Evolutionary conservation across 2,329 filamentous ascomycete genomes (phyloP).

Genomic region (Pezicula radicicola): DNA sequence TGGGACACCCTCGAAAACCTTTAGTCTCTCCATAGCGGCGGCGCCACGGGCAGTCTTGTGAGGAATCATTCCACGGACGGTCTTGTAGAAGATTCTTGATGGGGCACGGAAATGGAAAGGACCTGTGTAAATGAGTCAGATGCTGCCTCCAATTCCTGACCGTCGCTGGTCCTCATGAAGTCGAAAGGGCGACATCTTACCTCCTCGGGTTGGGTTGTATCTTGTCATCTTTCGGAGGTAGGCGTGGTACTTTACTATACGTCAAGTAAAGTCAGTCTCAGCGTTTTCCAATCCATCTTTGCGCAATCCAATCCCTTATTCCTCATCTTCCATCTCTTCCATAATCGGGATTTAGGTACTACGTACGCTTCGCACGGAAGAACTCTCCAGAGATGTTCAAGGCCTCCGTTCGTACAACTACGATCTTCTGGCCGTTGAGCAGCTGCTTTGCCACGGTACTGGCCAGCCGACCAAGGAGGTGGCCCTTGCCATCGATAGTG

Average conservation of each 20-base stretch:
- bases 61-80: slow-evolving; percentile 99
- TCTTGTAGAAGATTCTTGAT: slow-evolving; percentile 99
- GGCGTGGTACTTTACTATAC: slow-evolving; percentile 98
- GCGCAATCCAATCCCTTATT: slow-evolving; percentile 10
- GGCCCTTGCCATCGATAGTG: slow-evolving; percentile 99
- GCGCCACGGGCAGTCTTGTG: slow-evolving; percentile 99
- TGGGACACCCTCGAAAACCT: slow-evolving; percentile 99
- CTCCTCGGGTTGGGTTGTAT: slow-evolving; percentile 99
- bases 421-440: slow-evolving; percentile 98
- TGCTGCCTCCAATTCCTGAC: not conserved
- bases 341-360: slow-evolving; percentile 14
- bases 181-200: slow-evolving; percentile 48
- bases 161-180: not conserved
- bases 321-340: slow-evolving; percentile 4
- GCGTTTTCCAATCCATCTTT: slow-evolving; percentile 8
- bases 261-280: slow-evolving; percentile 43
- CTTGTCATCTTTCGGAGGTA: slow-evolving; percentile 99
- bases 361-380: slow-evolving; percentile 99
- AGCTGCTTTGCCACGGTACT: slow-evolving; percentile 99
- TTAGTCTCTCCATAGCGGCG: slow-evolving; percentile 95
- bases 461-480: slow-evolving; percentile 98
- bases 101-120: slow-evolving; percentile 99
- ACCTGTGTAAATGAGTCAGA: slow-evolving; percentile 52
- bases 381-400: slow-evolving; percentile 99
- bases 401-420: slow-evolving; percentile 96